A percentile compares a stretch with the other conserved stretches of the same genome.
Conservation (phyloP, 495 filamentous ascomycete species). For the Penicillium cinerascens region DNA sequence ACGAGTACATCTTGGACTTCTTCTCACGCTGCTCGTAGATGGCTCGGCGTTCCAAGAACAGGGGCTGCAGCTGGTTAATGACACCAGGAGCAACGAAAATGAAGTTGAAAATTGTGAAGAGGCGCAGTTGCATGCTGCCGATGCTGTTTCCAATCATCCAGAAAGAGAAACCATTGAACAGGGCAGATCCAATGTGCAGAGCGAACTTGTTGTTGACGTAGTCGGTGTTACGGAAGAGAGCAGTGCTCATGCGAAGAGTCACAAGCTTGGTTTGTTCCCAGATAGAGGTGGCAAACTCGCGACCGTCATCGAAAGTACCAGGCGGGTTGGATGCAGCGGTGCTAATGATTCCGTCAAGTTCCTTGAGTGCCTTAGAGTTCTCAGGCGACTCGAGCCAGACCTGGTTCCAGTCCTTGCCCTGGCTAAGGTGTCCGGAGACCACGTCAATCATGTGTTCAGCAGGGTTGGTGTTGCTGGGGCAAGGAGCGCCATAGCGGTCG, state of each 20-base stretch:
- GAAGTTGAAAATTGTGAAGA: conserved; percentile 50
- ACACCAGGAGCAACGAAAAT: conserved; percentile 48
- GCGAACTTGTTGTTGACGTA: conserved; percentile 64
- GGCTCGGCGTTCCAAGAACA: conserved; percentile 49
- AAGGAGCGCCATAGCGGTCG: conserved; percentile 67
- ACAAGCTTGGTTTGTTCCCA: conserved; percentile 54
- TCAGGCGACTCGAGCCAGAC: conserved; percentile 60
- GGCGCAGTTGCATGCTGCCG: conserved; percentile 20
- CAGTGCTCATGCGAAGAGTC: conserved; percentile 52
- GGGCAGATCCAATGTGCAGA: conserved; percentile 28
- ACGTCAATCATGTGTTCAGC: conserved; percentile 94
- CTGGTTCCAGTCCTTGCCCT: conserved; percentile 56
- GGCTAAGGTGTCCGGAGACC: conserved; percentile 46
- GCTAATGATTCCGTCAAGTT: conserved; percentile 53
- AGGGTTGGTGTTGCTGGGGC: conserved; percentile 69
- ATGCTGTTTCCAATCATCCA: conserved; percentile 32
- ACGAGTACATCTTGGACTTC: conserved; percentile 53
- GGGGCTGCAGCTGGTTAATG: conserved; percentile 49
- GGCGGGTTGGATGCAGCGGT: conserved; percentile 33
- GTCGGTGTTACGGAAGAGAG: conserved; percentile 58
- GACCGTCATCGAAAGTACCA: conserved; percentile 29
- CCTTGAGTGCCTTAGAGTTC: conserved; percentile 36
- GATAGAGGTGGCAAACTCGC: conserved; percentile 57
- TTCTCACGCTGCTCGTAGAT: conserved; percentile 52
- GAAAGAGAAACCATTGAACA: conserved; percentile 42